Percentiles rank a stretch among this genome's conserved stretches.
These are phyloP conservation scores for Mycena venus DNA, from an alignment of 768 basidiomycete genomes.

Conservation along the genomic window DNA sequence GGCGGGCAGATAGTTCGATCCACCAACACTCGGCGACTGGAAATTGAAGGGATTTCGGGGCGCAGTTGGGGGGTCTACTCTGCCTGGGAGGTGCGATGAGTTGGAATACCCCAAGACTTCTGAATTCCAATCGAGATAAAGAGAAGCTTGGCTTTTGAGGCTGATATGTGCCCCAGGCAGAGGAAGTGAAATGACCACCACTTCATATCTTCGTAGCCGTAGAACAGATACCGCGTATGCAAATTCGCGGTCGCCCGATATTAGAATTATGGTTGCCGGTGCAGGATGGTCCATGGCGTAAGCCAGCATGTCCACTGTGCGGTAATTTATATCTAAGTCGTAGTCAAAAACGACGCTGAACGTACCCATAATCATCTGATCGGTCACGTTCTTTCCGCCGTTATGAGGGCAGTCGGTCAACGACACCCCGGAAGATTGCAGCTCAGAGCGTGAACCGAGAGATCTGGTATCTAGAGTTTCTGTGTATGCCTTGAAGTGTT, in stretches of 20 bases:
- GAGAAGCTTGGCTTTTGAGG: slow-evolving; percentile 68
- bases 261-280: slow-evolving; percentile 69
- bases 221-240: slow-evolving; percentile 73
- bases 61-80: background rate
- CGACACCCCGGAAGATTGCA: slow-evolving; percentile 63
- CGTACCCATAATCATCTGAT: slow-evolving; percentile 65
- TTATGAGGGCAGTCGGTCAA: slow-evolving; percentile 54
- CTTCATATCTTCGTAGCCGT: slow-evolving; percentile 64
- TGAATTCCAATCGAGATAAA: slow-evolving; percentile 63
- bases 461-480: slow-evolving; percentile 60
- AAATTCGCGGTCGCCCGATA: slow-evolving; percentile 78
- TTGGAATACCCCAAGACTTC: slow-evolving; percentile 47
- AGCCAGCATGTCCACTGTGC: slow-evolving; percentile 74
- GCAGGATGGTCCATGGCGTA: slow-evolving; percentile 73
- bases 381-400: slow-evolving; percentile 56
- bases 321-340: background rate
- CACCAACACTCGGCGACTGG: slow-evolving; percentile 4
- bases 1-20: background rate
- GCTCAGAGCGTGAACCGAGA: slow-evolving; percentile 55
- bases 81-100: background rate
- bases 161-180: slow-evolving; percentile 53
- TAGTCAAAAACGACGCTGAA: slow-evolving; percentile 23
- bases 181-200: slow-evolving; percentile 63
- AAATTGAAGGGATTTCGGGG: background rate
- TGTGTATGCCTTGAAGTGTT: slow-evolving; percentile 69